A percentile compares a stretch with the other conserved stretches of the same genome.
phyloP scores from a whole-genome alignment of 371 early-diverging fungal genomes.

The Circinella minor region DNA sequence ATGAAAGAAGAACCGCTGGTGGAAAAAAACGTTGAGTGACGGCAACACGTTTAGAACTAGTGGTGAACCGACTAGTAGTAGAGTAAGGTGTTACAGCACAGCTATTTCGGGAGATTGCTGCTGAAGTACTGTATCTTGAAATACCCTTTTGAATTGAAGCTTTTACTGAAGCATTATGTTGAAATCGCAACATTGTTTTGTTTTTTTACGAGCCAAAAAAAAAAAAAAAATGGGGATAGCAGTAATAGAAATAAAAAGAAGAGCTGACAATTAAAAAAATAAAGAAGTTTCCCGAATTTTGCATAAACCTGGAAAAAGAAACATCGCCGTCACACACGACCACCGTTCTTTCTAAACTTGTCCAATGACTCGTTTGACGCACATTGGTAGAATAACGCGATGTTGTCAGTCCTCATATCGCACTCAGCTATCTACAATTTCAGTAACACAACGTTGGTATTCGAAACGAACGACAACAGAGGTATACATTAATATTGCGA shows the following conservation, averaged over 20 bases:
- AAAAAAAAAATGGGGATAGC: not conserved
- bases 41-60: no score
- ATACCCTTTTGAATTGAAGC: not conserved
- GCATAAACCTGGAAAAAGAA: not conserved
- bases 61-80: no score
- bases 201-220: no score
- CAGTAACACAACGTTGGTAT: conserved; percentile 3
- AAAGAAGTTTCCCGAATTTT: not conserved
- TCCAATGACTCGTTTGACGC: not conserved
- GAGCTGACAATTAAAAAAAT: not conserved
- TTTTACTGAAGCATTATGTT: not conserved
- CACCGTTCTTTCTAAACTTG: not conserved
- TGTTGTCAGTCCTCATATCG: not conserved
- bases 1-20: no score
- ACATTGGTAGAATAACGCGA: not conserved
- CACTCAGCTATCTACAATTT: not conserved
- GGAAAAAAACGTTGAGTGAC: no score
- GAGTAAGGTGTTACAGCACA: no score
- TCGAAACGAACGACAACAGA: conserved; percentile 13
- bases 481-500: not conserved
- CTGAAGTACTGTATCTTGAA: not conserved
- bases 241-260: not conserved
- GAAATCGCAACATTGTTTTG: conserved; percentile 11
- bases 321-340: not conserved
- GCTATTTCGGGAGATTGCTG: not conserved